Base-by-base conservation (phyloP, 768 basidiomycete genomes). In the Sarcodon sp. region DNA sequence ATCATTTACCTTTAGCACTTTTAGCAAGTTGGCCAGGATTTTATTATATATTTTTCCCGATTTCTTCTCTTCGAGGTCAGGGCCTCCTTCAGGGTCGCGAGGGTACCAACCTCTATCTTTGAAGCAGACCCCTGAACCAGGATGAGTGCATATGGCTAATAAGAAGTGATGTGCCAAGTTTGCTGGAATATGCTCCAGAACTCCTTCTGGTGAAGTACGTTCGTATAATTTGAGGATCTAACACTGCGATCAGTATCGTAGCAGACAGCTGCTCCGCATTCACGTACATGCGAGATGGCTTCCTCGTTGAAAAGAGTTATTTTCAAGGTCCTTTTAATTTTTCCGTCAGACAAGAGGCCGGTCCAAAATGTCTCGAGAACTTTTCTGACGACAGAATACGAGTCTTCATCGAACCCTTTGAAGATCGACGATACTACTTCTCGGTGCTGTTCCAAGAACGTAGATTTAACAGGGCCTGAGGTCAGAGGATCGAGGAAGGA, bases 21-120 rank as follows among this genome's bases (percentile, higher is more conserved):
- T 79, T 32, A 96, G 57, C 6, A 94, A 64, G 48, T 85, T 86
- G 0, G 77, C 71, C 1, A 97, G 68, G 11, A 93, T 87, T 57
- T 84, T 85, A 60, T 97, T 96, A 61, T 89, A 75, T 35, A 84
- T 76, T 54, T 68, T 81, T 44, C 71, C 66, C 34, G 66, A 64
- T 54, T 62, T 68, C 48, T 57, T 59, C 50, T 56, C 64, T 9
- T 18, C n/a, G 31, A 59, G 54, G n/a, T 63, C 63, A 1, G 64
- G 63, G 8, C 71, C 71, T 13, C 62, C 64, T 13, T 72, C 73
- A 2, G 62, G 59, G 51, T 83, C 82, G 2, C 87, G 79, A 3
- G 79, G 79, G 55, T 96, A 97, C 92, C 92, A 97, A 2, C 92
- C 92, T 7, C 77, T 72, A 56, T 93, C 89, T 46, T 69, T 77